phyloP scores from a whole-genome alignment of 805 yeast genomes.

The Wickerhamomyces bovis region DNA sequence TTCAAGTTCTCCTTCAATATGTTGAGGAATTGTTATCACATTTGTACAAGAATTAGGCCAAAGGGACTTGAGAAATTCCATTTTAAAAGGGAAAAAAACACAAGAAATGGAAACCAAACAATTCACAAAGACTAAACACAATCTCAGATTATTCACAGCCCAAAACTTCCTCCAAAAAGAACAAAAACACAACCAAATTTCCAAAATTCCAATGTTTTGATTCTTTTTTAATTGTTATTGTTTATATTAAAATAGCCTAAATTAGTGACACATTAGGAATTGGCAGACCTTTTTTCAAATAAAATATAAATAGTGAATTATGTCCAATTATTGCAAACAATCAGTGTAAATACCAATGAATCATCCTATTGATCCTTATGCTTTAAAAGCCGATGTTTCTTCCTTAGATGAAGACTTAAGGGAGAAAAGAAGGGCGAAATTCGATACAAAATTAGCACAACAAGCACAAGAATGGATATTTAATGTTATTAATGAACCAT shows the following conservation, averaged over 20 bases:
- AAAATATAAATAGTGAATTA: no score
- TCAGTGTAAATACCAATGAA: not conserved
- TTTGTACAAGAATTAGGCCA: constrained; percentile 30
- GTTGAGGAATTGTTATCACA: constrained; percentile 43
- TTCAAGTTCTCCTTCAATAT: constrained; percentile 38
- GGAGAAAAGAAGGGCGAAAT: constrained; percentile 46
- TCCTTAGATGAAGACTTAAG: constrained; percentile 60
- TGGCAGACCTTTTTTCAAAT: not conserved
- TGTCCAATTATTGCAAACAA: no score
- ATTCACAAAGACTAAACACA: no score
- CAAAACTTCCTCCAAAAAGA: no score
- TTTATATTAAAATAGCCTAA: no score
- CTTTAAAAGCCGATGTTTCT: constrained; percentile 36
- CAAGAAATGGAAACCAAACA: no score
- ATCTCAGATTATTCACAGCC: no score
- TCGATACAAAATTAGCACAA: constrained; percentile 30
- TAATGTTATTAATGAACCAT: constrained; percentile 28
- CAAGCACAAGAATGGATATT: constrained; percentile 54
- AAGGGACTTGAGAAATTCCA: constrained; percentile 23
- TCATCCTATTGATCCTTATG: constrained; percentile 15
- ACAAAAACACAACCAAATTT: no score
- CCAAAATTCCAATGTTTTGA: no score
- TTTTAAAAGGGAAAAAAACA: not conserved
- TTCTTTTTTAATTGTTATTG: no score
- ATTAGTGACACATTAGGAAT: not conserved